Evolutionary conservation across 768 basidiomycete species (phyloP).

Genomic region (Kwoniella botswanensis): DNA sequence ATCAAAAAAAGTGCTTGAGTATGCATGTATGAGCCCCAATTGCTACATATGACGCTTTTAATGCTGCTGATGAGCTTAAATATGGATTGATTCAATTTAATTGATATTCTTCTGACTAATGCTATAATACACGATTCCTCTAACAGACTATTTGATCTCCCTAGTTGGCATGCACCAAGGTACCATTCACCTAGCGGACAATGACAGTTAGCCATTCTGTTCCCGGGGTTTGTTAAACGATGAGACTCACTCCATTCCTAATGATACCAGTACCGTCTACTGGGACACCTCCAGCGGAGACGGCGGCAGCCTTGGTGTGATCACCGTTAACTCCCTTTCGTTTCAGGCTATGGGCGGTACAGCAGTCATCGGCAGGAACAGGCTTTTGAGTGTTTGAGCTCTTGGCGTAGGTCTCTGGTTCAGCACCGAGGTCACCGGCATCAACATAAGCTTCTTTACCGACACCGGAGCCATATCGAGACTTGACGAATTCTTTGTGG

Average conservation of each 20-base stretch:
- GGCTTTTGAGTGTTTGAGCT: constrained; percentile 18
- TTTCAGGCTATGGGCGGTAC: constrained; percentile 43
- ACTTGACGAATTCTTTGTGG: constrained; percentile 57
- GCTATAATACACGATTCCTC: background rate
- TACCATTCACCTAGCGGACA: constrained; percentile 12
- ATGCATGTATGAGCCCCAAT: constrained; percentile 3
- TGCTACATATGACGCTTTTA: background rate
- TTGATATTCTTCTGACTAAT: constrained; percentile 7
- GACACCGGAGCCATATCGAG: constrained; percentile 49
- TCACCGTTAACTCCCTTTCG: constrained; percentile 43
- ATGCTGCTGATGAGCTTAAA: constrained; percentile 2
- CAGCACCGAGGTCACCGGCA: constrained; percentile 57
- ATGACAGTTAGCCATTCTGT: background rate
- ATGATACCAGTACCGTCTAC: constrained; percentile 44
- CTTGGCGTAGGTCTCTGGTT: constrained; percentile 49
- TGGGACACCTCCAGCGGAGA: constrained; percentile 47
- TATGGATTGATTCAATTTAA: background rate
- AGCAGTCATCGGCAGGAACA: constrained; percentile 30
- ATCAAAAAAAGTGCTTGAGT: too few species aligned
- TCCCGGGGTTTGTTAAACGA: background rate
- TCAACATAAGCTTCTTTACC: constrained; percentile 59
- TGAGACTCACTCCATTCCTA: constrained; percentile 39
- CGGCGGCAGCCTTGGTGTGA: constrained; percentile 42
- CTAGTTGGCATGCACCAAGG: background rate
- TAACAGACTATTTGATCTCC: background rate